phyloP scores from a whole-genome alignment of 75 land plant genomes.

The Sequoiadendron giganteum region DNA sequence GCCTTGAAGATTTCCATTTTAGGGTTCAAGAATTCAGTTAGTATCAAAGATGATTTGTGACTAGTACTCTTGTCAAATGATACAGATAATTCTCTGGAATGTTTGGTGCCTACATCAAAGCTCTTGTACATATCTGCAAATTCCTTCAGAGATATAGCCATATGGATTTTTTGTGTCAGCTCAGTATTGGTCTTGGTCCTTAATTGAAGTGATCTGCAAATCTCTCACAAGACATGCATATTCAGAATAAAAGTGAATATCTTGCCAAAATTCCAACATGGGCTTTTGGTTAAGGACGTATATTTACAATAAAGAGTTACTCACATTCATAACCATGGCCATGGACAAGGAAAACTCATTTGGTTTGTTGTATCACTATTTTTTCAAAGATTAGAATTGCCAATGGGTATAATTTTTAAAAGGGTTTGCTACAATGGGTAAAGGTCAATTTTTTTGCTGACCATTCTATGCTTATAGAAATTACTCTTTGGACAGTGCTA shows the following conservation, averaged over 20 bases:
- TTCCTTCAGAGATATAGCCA: conserved; percentile 55
- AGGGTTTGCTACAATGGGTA: neutral
- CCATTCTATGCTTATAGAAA: neutral
- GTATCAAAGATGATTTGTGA: conserved; percentile 71
- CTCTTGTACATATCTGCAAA: conserved; percentile 60
- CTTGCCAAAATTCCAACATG: neutral
- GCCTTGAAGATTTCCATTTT: conserved; percentile 37
- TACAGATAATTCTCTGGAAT: conserved; percentile 48
- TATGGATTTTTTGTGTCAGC: conserved; percentile 36
- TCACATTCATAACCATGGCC: too few relatives aligned
- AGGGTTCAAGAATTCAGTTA: conserved; percentile 41
- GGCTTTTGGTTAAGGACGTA: neutral
- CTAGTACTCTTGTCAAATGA: conserved; percentile 56
- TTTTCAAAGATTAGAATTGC: neutral
- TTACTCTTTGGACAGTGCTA: neutral
- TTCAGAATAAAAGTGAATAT: neutral
- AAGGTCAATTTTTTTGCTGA: neutral
- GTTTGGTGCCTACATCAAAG: conserved; percentile 59
- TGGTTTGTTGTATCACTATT: neutral
- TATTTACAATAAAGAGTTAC: neutral
- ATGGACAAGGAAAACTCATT: neutral
- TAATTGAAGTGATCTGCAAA: conserved; percentile 73
- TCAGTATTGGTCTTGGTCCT: conserved; percentile 92
- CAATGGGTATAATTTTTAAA: neutral
- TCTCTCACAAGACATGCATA: neutral